phyloP scores from a whole-genome alignment of 164 flowering plant species.

The Aristolochia fimbriata region DNA sequence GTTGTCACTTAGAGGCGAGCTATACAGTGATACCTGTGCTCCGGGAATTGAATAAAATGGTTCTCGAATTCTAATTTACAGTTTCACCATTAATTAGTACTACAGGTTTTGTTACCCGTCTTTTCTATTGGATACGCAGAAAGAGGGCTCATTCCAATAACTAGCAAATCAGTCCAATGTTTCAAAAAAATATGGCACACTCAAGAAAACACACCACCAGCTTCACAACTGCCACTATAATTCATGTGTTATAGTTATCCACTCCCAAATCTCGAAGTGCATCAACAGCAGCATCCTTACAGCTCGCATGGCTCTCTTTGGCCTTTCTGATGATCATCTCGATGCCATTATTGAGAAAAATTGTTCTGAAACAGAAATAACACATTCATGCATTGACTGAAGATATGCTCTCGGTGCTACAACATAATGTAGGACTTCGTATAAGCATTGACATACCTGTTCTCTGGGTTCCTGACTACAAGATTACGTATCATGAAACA shows the following conservation, averaged over 20 bases:
- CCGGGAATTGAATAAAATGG: too few species aligned
- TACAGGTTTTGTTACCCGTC: too few species aligned
- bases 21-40: too few species aligned
- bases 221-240: background rate
- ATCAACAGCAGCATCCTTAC: slow-evolving; percentile 76
- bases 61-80: too few species aligned
- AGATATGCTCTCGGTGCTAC: background rate
- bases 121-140: too few species aligned
- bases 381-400: background rate
- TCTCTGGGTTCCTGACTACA: slow-evolving; percentile 74
- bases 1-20: too few species aligned
- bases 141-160: too few species aligned
- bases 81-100: too few species aligned
- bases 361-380: slow-evolving; percentile 32
- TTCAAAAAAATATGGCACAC: too few species aligned
- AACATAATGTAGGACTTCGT: background rate
- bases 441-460: slow-evolving; percentile 36
- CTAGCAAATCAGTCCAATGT: too few species aligned
- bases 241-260: slow-evolving; percentile 62
- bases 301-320: slow-evolving; percentile 60
- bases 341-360: slow-evolving; percentile 64
- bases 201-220: background rate
- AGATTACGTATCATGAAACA: slow-evolving; percentile 95
- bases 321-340: slow-evolving; percentile 77
- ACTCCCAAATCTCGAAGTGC: slow-evolving; percentile 92